Conservation (phyloP, 2,329 filamentous ascomycete genomes). For the Ophiosphaerella narmari region DNA sequence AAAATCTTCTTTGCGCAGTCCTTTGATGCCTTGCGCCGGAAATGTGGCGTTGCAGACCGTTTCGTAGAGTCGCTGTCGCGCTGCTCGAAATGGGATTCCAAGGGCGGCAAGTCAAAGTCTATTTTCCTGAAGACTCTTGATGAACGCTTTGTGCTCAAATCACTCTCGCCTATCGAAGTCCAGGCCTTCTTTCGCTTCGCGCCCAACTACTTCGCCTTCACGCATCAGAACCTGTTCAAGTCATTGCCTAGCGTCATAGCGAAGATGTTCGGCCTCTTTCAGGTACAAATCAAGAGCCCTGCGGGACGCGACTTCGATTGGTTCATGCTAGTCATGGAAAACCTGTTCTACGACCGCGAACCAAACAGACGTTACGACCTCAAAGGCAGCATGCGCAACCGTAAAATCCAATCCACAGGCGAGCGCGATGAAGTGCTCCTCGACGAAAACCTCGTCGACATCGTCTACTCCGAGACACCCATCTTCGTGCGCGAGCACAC, state of each 20-base stretch:
- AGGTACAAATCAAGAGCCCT: constrained; percentile 95
- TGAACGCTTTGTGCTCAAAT: constrained; percentile 91
- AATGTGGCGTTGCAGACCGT: constrained; percentile 89
- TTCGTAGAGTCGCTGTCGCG: constrained; percentile 94
- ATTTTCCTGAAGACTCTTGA: constrained; percentile 96
- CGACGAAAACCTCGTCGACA: constrained; percentile 99
- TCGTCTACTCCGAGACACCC: constrained; percentile 89
- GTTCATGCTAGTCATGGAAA: constrained; percentile 94
- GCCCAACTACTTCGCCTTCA: constrained; percentile 95
- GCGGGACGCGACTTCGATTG: constrained; percentile 94
- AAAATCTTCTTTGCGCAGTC: constrained; percentile 99
- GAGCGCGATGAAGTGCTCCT: constrained; percentile 95
- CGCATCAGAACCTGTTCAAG: constrained; percentile 94
- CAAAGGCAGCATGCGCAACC: constrained; percentile 98
- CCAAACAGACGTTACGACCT: constrained; percentile 84
- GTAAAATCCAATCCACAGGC: constrained; percentile 93
- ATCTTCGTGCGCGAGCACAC: constrained; percentile 95
- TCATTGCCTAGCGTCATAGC: constrained; percentile 92
- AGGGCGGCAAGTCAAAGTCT: constrained; percentile 96
- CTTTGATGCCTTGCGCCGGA: constrained; percentile 90
- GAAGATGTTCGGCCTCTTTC: constrained; percentile 99
- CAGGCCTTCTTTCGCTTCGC: constrained; percentile 94
- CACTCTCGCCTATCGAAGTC: constrained; percentile 86
- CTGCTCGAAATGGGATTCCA: constrained; percentile 97
- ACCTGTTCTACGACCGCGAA: constrained; percentile 92